These are phyloP conservation scores for Cryptosporidium sp. DNA, from an alignment of 169 alveolate genomes.

Conservation along the genomic window DNA sequence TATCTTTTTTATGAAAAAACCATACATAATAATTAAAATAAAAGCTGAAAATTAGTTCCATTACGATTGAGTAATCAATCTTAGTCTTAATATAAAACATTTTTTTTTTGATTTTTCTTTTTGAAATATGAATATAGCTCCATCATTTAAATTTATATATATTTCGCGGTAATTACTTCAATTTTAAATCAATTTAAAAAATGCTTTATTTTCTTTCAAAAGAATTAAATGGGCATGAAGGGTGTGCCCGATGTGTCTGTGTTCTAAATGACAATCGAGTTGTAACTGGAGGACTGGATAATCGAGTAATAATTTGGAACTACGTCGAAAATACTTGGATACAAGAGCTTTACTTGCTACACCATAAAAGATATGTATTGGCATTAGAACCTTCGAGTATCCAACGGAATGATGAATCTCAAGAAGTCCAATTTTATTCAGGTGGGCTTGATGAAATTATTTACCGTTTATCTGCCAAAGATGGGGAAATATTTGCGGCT, in stretches of 20 bases:
- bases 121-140: too few species aligned
- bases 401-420: background rate
- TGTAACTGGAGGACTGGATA: slow-evolving; percentile 65
- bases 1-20: too few species aligned
- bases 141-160: too few species aligned
- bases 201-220: slow-evolving; percentile 30
- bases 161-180: background rate
- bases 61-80: background rate
- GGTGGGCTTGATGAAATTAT: slow-evolving; percentile 63
- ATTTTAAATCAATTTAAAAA: background rate
- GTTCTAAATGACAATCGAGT: slow-evolving; percentile 42
- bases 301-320: slow-evolving; percentile 52
- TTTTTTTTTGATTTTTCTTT: background rate
- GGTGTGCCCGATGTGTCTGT: slow-evolving; percentile 50
- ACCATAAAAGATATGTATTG: slow-evolving; percentile 42
- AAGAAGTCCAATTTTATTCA: slow-evolving; percentile 17
- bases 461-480: slow-evolving; percentile 47
- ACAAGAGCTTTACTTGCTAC: background rate
- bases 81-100: too few species aligned
- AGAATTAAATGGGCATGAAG: slow-evolving; percentile 54
- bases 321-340: background rate
- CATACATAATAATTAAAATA: too few species aligned
- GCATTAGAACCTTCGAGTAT: slow-evolving; percentile 45
- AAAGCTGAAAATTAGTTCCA: too few species aligned
- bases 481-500: slow-evolving; percentile 2